Base-by-base conservation (phyloP, 1,139 yeast species). In the Geotrichum bryndzae region DNA sequence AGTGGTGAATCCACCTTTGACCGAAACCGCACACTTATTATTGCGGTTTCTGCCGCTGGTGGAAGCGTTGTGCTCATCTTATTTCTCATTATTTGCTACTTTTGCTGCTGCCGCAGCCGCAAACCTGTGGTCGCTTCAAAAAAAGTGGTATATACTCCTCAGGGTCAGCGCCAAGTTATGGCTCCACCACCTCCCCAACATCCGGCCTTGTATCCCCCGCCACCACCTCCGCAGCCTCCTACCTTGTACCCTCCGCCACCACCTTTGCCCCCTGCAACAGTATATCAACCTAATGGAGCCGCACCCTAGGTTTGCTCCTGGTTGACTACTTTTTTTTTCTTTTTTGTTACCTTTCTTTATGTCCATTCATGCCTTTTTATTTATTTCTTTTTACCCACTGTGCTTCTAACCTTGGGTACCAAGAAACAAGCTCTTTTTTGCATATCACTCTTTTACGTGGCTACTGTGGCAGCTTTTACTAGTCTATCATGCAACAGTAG, bases 31-130 rank as follows among this genome's bases (percentile, higher is more conserved):
- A 60, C 60, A n/a, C 54, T 62, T 15, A 55, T 66, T 6, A 62
- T 66, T 59, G 68, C 62, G n/a, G 64, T 65, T 38, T 60, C 61
- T 15, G 63, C 51, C 10, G 51, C 54, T 38, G 48, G 56, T 11
- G 57, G 58, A n/a, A 57, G 58, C 18, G 23, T 56, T 29, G 27
- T 60, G 23, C 23, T 64, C 8, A 4, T 64, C 18, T 11, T 53
- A 5, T 11, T 35, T 53, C 33, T 33, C 13, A 23, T 53, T 53
- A 45, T 23, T 11, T 13, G 13, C 31, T 53, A 23, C 50, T 31
- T 50, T 33, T 18, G 31, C 56, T 38, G n/a, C 46, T 13, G n/a
- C 46, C n/a, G n/a, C 18, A 15, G n/a, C 18, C 46, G 46, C 18
- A 41, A 41, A 41, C 46, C 46, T 11, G 22, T 6, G 2, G 22